These are phyloP conservation scores for Penicillium sp. DNA, from an alignment of 2,329 filamentous ascomycete species.

Conservation along the genomic window DNA sequence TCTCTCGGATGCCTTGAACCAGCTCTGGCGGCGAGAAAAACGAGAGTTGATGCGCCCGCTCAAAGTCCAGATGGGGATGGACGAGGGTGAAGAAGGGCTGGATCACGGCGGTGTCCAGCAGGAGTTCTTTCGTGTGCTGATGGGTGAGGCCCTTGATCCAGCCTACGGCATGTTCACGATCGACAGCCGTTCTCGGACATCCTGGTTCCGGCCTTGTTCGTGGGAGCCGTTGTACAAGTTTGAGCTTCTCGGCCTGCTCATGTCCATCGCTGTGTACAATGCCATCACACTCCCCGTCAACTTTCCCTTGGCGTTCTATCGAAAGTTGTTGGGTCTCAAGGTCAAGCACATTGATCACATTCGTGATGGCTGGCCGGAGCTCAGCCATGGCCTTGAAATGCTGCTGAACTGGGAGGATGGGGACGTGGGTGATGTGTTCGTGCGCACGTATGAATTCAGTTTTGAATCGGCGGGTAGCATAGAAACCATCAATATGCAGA, in stretches of 20 bases:
- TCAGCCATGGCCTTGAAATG: constrained; percentile 66
- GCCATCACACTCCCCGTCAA: constrained; percentile 85
- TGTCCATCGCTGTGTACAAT: constrained; percentile 88
- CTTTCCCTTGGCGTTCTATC: constrained; percentile 79
- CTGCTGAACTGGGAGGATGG: constrained; percentile 77
- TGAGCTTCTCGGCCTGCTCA: constrained; percentile 78
- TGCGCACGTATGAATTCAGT: constrained; percentile 81
- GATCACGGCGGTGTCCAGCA: constrained; percentile 95
- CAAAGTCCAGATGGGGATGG: constrained; percentile 79
- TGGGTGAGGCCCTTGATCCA: constrained; percentile 72
- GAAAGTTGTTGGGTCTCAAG: constrained; percentile 65
- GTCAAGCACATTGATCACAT: constrained; percentile 70
- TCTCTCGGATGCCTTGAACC: constrained; percentile 70
- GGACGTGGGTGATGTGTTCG: constrained; percentile 72
- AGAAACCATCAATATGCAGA: constrained; percentile 52
- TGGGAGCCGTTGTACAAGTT: constrained; percentile 83
- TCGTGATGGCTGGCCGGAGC: constrained; percentile 77
- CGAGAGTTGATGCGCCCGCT: constrained; percentile 77
- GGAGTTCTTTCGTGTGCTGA: constrained; percentile 84
- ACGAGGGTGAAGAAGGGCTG: constrained; percentile 77
- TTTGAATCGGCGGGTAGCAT: constrained; percentile 52
- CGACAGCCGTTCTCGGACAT: constrained; percentile 68
- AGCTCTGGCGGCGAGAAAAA: constrained; percentile 80
- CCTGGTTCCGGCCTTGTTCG: constrained; percentile 81
- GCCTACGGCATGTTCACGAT: constrained; percentile 72